Conservation (phyloP, 139 green algal genomes). For the Chara braunii region DNA sequence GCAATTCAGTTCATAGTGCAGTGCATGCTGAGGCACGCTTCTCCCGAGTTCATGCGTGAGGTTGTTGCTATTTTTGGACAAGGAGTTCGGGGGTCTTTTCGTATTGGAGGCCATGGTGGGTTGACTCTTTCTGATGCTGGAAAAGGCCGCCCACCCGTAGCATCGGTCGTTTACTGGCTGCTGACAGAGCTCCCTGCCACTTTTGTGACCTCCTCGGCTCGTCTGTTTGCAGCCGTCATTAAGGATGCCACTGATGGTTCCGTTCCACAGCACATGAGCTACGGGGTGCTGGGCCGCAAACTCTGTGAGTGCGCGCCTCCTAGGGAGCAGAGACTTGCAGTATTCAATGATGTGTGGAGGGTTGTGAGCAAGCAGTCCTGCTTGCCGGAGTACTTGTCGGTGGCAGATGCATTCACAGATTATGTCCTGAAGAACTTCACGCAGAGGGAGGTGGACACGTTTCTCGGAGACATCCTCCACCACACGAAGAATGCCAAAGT, state of each 20-base stretch:
- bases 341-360: constrained; percentile 19
- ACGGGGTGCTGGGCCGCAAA: not conserved
- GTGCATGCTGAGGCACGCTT: constrained; percentile 13
- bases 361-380: constrained; percentile 11
- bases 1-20: constrained; percentile 11
- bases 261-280: not conserved
- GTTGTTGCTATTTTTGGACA: not conserved
- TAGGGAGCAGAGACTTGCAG: not conserved
- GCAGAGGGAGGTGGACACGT: constrained; percentile 4
- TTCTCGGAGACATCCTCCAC: constrained; percentile 2
- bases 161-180: not conserved
- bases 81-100: too few species aligned
- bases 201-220: not conserved
- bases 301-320: not conserved
- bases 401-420: constrained; percentile 9
- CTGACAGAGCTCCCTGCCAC: not conserved
- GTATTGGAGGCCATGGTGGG: not conserved
- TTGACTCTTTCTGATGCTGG: not conserved
- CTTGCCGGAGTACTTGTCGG: constrained; percentile 3
- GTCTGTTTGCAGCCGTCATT: constrained; percentile 3
- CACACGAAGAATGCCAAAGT: not conserved
- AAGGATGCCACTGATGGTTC: not conserved
- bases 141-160: not conserved
- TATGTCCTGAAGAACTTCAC: constrained; percentile 11
- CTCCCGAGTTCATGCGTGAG: not conserved